A percentile compares a stretch with the other conserved stretches of the same genome.
phyloP scores from a whole-genome alignment of 768 basidiomycete species.

The Kwoniella heveanensis region DNA sequence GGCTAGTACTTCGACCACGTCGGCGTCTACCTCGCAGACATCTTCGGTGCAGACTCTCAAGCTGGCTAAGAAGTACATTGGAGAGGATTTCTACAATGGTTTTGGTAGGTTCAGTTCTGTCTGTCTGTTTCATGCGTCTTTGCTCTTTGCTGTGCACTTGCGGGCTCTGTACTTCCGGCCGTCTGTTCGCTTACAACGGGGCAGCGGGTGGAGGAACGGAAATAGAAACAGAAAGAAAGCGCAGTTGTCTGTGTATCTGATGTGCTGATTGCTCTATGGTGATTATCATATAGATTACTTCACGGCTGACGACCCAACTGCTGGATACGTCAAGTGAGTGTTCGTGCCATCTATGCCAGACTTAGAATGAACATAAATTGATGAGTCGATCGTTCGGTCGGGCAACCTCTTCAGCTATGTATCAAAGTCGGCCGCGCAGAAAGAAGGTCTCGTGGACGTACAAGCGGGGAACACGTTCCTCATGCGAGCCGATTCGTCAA shows the following conservation, averaged over 20 bases:
- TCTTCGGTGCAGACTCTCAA: slow-evolving; percentile 30
- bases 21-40: slow-evolving; percentile 12
- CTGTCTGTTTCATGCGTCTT: too few relatives aligned
- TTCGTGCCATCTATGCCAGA: too few relatives aligned
- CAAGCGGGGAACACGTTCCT: slow-evolving; percentile 35
- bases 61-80: slow-evolving; percentile 51
- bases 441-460: slow-evolving; percentile 31
- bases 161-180: too few relatives aligned
- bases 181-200: too few relatives aligned
- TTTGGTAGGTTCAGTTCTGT: slow-evolving; percentile 51
- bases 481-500: slow-evolving; percentile 48
- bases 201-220: too few relatives aligned
- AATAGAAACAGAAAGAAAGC: too few relatives aligned
- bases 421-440: slow-evolving; percentile 34
- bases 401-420: slow-evolving; percentile 53
- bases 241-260: too few relatives aligned
- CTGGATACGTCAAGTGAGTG: slow-evolving; percentile 45
- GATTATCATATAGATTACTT: slow-evolving; percentile 42
- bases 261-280: not conserved
- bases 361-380: too few relatives aligned
- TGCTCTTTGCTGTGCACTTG: too few relatives aligned
- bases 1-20: slow-evolving; percentile 9
- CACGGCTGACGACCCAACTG: slow-evolving; percentile 51
- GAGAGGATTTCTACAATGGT: slow-evolving; percentile 42
- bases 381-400: too few relatives aligned